Percentiles rank a stretch among this genome's conserved stretches.
phyloP scores from a whole-genome alignment of 345 rosid species.

The Nephelium lappaceum region DNA sequence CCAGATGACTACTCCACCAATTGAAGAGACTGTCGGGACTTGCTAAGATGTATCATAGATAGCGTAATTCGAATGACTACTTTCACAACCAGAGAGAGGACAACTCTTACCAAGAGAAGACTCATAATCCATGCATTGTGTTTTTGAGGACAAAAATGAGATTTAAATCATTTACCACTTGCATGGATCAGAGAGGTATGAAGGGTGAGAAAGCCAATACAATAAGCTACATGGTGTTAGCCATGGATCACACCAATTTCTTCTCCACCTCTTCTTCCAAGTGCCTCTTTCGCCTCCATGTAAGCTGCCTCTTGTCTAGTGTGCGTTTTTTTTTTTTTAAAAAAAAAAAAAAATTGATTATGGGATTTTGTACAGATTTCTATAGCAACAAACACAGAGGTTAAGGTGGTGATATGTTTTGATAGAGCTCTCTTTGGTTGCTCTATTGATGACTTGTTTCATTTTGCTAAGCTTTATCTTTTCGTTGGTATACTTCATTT shows the following conservation, averaged over 20 bases:
- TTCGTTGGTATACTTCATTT: conserved; percentile 46
- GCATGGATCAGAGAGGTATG: conserved; percentile 14
- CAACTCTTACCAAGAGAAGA: too few relatives aligned
- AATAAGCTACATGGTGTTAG: conserved; percentile 52
- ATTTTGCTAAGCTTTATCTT: conserved; percentile 65
- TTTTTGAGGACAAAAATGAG: too few relatives aligned
- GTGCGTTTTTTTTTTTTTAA: background rate
- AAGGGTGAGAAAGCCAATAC: conserved; percentile 39
- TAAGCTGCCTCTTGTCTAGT: conserved; percentile 25
- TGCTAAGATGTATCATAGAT: too few relatives aligned
- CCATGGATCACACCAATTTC: conserved; percentile 53
- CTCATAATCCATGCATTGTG: too few relatives aligned
- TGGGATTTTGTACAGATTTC: conserved; percentile 51
- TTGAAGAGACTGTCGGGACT: too few relatives aligned
- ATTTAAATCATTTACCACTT: too few relatives aligned
- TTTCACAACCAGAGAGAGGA: too few relatives aligned
- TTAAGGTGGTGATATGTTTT: conserved; percentile 67
- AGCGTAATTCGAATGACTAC: too few relatives aligned
- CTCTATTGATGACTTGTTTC: conserved; percentile 70
- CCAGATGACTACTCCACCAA: too few relatives aligned
- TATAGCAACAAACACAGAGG: conserved; percentile 62
- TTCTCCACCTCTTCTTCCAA: conserved; percentile 31
- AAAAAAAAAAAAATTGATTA: background rate
- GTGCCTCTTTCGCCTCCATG: conserved; percentile 67
- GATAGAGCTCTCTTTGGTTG: conserved; percentile 81